phyloP scores from a whole-genome alignment of 1,139 yeast genomes.

The Debaryomyces sp. region DNA sequence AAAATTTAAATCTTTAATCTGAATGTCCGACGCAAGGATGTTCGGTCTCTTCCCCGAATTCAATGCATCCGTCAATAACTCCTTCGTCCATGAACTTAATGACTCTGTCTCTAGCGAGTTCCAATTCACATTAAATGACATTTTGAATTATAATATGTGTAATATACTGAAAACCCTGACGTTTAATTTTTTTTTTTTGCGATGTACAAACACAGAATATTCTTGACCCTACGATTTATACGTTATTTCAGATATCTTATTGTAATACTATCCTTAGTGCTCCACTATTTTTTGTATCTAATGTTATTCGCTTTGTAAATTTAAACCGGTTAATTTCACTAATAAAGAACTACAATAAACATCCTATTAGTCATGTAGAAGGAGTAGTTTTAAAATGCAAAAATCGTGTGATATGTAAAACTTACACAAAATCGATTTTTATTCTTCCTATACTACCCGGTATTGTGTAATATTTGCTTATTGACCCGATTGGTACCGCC shows the following conservation, averaged over 20 bases:
- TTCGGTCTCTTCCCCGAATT: constrained; percentile 77
- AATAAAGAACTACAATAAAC: background rate
- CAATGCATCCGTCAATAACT: constrained; percentile 72
- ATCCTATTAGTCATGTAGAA: background rate
- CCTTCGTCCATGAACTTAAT: constrained; percentile 66
- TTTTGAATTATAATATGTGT: constrained; percentile 20
- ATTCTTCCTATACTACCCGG: background rate
- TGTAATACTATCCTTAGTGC: background rate
- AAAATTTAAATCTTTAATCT: constrained; percentile 72
- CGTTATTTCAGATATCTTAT: background rate
- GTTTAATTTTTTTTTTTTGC: background rate
- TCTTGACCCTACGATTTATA: background rate
- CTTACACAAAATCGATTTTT: constrained; percentile 1
- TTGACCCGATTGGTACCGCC: background rate
- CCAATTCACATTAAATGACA: constrained; percentile 86
- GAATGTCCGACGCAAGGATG: constrained; percentile 72
- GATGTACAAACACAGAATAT: background rate
- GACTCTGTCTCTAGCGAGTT: constrained; percentile 72
- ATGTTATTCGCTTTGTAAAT: background rate
- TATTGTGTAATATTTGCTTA: constrained; percentile 2
- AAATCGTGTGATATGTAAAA: constrained; percentile 4
- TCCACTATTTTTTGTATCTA: background rate
- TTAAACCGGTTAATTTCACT: background rate
- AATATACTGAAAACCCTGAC: background rate
- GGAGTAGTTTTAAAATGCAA: background rate